phyloP scores from a whole-genome alignment of 306 rosid species.

The Prunus mume region DNA sequence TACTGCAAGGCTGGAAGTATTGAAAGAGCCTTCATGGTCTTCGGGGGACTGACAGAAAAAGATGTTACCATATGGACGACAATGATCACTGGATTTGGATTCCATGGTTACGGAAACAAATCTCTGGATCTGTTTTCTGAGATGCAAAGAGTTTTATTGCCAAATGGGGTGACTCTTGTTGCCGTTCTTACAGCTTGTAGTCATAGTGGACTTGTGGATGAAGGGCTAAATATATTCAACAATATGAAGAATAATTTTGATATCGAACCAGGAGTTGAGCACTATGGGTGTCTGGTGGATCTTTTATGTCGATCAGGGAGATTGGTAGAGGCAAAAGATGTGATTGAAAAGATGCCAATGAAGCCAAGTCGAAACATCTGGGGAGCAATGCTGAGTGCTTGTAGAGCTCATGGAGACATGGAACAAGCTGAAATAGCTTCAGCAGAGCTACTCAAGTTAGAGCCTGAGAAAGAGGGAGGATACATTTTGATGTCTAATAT shows the following conservation, averaged over 20 bases:
- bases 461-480: slow-evolving; percentile 52
- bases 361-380: slow-evolving; percentile 45
- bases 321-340: slow-evolving; percentile 37
- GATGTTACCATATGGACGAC: slow-evolving; percentile 51
- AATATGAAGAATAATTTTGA: slow-evolving; percentile 34
- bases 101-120: slow-evolving; percentile 50
- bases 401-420: slow-evolving; percentile 42
- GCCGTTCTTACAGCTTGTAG: slow-evolving; percentile 54
- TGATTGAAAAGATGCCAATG: slow-evolving; percentile 48
- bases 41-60: slow-evolving; percentile 35
- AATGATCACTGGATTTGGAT: slow-evolving; percentile 54
- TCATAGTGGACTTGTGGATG: slow-evolving; percentile 51
- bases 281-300: slow-evolving; percentile 60
- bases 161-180: slow-evolving; percentile 47
- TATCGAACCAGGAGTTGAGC: slow-evolving; percentile 47
- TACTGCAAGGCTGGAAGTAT: slow-evolving; percentile 55
- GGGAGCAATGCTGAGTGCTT: slow-evolving; percentile 56
- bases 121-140: slow-evolving; percentile 40
- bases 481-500: slow-evolving; percentile 49
- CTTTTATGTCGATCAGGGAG: slow-evolving; percentile 46
- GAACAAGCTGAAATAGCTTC: slow-evolving; percentile 50
- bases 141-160: slow-evolving; percentile 40
- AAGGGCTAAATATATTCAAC: slow-evolving; percentile 41
- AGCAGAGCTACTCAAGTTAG: slow-evolving; percentile 38
- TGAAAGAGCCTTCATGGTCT: slow-evolving; percentile 40